Conservation (phyloP, 176 grass and related monocot species). For the Poa annua region DNA sequence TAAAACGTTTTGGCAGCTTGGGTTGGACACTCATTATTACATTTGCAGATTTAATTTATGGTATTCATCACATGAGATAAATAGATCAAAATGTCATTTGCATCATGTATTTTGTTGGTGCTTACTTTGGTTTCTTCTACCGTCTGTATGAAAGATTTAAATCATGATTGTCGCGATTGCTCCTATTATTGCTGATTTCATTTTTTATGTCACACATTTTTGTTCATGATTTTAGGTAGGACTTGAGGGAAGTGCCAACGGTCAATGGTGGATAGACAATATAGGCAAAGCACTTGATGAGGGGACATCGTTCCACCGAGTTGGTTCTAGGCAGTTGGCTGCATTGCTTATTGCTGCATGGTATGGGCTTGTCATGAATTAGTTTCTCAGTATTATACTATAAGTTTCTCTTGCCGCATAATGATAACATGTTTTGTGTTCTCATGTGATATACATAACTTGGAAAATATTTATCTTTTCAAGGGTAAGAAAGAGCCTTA, state of each 20-base stretch:
- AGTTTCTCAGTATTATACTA: constrained; percentile 28
- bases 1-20: neutral
- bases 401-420: constrained; percentile 10
- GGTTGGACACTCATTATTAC: neutral
- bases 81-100: constrained; percentile 9
- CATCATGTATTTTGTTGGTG: constrained; percentile 1
- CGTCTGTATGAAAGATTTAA: neutral
- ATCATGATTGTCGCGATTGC: neutral
- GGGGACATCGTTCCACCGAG: constrained; percentile 82
- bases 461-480: constrained; percentile 50
- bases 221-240: constrained; percentile 77
- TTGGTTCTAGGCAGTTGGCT: constrained; percentile 97
- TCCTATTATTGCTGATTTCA: constrained; percentile 19
- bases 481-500: constrained; percentile 87
- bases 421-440: constrained; percentile 34
- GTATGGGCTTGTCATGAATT: constrained; percentile 51
- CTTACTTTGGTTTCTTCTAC: constrained; percentile 20
- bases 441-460: constrained; percentile 46
- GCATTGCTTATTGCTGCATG: constrained; percentile 93
- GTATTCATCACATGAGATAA: neutral
- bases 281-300: constrained; percentile 91
- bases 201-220: constrained; percentile 20
- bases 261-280: constrained; percentile 97
- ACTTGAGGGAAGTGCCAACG: constrained; percentile 92
- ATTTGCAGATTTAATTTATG: neutral